Base-by-base conservation (phyloP, 768 basidiomycete species). In the Termitomyces sp. region DNA sequence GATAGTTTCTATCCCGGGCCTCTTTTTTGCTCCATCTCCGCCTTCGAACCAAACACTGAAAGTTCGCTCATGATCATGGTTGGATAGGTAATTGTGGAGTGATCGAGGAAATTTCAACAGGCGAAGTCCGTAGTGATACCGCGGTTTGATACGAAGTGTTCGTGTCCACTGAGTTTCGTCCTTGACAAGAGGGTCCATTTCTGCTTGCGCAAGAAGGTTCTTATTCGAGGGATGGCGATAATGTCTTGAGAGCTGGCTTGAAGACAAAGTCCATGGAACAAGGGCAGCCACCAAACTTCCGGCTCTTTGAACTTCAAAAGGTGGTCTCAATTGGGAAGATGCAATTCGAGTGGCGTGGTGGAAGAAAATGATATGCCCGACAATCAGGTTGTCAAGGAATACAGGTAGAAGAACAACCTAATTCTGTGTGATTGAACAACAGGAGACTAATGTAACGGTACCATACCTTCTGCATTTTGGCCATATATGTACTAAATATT, bases 341-440 rank as follows among this genome's bases (percentile, higher is more conserved):
- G 84, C 70, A 4, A 71, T 59, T 2, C 68, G 56, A 45, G 77
- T 71, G 7, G 67, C 65, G 15, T 75, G 69, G 25, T 83, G 77
- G 64, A 86, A 83, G n/a, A 91, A 65, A n/a, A 90, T 45, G 37
- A 88, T 75, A 40, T 83, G 68, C 8, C 83, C 89, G 14, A 80
- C 77, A 52, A 82, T 71, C 40, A 73, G 70, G 31, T 72, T 73
- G 63, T 87, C 83, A 50, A 86, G 69, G 47, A 68, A 69, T 0
- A 85, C 66, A 31, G 84, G 79, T 11, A 83, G 70, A 55, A 81
- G 72, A 49, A 82, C 77, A 60, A 81, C 76, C 87, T 89, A 46
- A n/a, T 12, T 45, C 42, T 43, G 54, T 31, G n/a, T 56, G 42
- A 45, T 32, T 38, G 14, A 17, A 48, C 36, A n/a, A 9, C 14